phyloP scores from a whole-genome alignment of 176 grass and related monocot genomes.

The Pharus latifolius region DNA sequence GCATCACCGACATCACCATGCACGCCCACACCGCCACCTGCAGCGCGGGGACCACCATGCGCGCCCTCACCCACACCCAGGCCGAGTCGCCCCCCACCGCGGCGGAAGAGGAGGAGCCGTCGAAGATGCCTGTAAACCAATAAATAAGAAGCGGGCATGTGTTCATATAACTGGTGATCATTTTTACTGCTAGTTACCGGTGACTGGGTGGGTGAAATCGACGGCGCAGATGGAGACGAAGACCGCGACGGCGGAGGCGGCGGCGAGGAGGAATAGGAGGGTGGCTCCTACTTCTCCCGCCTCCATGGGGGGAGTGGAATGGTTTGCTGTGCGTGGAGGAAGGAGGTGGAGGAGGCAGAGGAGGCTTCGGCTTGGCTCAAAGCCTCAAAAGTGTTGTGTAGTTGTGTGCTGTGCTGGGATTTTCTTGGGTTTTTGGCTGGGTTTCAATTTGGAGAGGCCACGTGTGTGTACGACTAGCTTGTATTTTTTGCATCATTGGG shows the following conservation, averaged over 20 bases:
- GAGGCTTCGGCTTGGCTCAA: too few relatives aligned
- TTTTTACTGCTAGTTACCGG: too few relatives aligned
- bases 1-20: slow-evolving; percentile 91
- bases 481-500: too few relatives aligned
- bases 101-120: slow-evolving; percentile 6
- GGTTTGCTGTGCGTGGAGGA: too few relatives aligned
- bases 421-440: too few relatives aligned
- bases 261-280: slow-evolving; percentile 21
- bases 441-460: too few relatives aligned
- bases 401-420: too few relatives aligned
- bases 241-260: not conserved
- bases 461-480: too few relatives aligned
- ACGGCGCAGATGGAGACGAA: slow-evolving; percentile 22
- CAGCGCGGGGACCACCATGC: slow-evolving; percentile 45
- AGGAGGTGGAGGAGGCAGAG: too few relatives aligned
- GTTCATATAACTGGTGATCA: too few relatives aligned
- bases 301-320: too few relatives aligned
- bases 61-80: slow-evolving; percentile 38
- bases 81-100: slow-evolving; percentile 9
- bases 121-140: slow-evolving; percentile 24
- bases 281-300: slow-evolving; percentile 28
- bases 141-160: not conserved
- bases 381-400: too few relatives aligned
- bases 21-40: slow-evolving; percentile 63
- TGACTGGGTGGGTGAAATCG: slow-evolving; percentile 26